Evolutionary conservation across 2,329 filamentous ascomycete species (phyloP).

Genomic region (Leptoxyphium fumago): DNA sequence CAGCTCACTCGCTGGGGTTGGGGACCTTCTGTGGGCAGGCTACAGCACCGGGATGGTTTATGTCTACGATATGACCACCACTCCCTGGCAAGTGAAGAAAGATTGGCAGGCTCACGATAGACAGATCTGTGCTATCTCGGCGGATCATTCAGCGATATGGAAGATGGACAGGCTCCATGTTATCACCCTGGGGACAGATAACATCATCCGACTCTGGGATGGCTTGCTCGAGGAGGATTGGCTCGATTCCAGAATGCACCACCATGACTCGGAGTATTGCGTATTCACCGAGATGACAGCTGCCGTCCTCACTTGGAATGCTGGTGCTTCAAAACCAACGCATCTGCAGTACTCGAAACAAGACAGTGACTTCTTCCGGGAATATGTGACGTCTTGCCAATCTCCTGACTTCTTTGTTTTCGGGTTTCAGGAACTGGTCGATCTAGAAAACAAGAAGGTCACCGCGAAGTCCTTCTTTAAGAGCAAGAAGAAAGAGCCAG

Average conservation of each 20-base stretch:
- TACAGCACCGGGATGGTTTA: constrained; percentile 91
- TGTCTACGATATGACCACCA: constrained; percentile 69
- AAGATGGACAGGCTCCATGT: constrained; percentile 73
- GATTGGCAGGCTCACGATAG: constrained; percentile 88
- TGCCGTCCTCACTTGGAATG: constrained; percentile 88
- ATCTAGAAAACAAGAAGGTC: constrained; percentile 91
- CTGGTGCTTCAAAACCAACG: constrained; percentile 83
- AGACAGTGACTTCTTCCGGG: constrained; percentile 65
- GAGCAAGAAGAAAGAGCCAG: constrained; percentile 67
- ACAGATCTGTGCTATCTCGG: constrained; percentile 61
- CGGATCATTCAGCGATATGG: constrained; percentile 73
- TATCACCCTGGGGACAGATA: constrained; percentile 75
- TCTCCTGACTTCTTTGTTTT: constrained; percentile 86
- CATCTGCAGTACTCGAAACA: constrained; percentile 55
- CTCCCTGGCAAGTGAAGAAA: constrained; percentile 83
- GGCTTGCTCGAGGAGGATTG: constrained; percentile 86
- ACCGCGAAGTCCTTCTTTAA: constrained; percentile 89
- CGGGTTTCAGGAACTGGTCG: constrained; percentile 96
- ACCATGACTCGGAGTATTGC: constrained; percentile 68
- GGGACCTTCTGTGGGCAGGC: constrained; percentile 75
- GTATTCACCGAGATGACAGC: constrained; percentile 68
- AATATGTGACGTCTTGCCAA: constrained; percentile 60
- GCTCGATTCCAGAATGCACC: constrained; percentile 82
- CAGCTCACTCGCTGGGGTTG: constrained; percentile 68
- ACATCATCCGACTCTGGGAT: constrained; percentile 75